Evolutionary conservation across 345 rosid genomes (phyloP).

Genomic region (Ricinus communis): DNA sequence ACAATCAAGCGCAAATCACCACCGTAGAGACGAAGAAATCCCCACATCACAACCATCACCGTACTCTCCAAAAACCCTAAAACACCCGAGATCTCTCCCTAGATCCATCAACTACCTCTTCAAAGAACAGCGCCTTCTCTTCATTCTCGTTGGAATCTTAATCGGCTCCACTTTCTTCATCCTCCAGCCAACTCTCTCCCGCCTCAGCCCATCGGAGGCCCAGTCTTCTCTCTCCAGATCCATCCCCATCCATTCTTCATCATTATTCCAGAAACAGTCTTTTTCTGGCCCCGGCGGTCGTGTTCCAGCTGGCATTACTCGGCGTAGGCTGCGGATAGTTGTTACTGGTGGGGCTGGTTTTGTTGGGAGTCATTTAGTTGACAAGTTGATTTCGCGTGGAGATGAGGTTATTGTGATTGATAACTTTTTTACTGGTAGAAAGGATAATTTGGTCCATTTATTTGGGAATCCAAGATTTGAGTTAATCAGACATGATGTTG

Average conservation of each 20-base stretch:
- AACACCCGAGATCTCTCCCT: constrained; percentile 77
- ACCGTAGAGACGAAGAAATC: constrained; percentile 61
- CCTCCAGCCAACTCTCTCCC: constrained; percentile 84
- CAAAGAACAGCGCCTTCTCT: constrained; percentile 84
- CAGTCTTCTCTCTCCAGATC: constrained; percentile 38
- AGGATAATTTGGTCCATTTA: constrained; percentile 81
- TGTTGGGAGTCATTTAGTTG: constrained; percentile 96
- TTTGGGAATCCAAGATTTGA: constrained; percentile 86
- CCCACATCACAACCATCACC: constrained; percentile 43
- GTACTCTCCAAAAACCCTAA: constrained; percentile 66
- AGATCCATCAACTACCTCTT: constrained; percentile 84
- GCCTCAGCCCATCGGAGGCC: constrained; percentile 50
- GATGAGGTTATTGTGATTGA: constrained; percentile 96
- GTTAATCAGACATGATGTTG: constrained; percentile 94
- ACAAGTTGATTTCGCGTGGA: constrained; percentile 80
- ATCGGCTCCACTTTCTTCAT: constrained; percentile 95
- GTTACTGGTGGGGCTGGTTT: constrained; percentile 98
- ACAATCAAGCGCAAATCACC: constrained; percentile 55
- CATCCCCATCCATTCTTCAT: constrained; percentile 3
- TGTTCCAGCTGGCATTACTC: constrained; percentile 70
- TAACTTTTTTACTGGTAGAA: constrained; percentile 94
- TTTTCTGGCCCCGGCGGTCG: constrained; percentile 41
- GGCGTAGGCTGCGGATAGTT: constrained; percentile 71
- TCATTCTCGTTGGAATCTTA: constrained; percentile 87
- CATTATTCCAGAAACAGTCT: constrained; percentile 1